A percentile compares a stretch with the other conserved stretches of the same genome.
phyloP scores from a whole-genome alignment of 441 rosid genomes.

The Manihot esculenta region DNA sequence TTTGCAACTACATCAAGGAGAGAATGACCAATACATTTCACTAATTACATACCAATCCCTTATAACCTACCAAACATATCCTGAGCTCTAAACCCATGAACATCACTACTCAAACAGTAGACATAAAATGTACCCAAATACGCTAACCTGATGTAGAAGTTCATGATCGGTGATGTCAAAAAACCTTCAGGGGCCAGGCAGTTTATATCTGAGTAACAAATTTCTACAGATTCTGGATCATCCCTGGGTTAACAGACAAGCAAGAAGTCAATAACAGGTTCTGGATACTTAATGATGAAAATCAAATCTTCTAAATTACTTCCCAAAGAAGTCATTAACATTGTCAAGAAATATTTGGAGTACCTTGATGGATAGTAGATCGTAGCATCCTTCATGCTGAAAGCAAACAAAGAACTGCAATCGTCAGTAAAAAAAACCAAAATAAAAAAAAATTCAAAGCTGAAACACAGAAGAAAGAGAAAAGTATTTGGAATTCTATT shows the following conservation, averaged over 20 bases:
- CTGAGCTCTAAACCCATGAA: not conserved
- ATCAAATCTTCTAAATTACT: conserved; percentile 6
- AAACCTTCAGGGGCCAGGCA: conserved; percentile 66
- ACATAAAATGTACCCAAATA: conserved; percentile 4
- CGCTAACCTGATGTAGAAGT: conserved; percentile 76
- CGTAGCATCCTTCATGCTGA: conserved; percentile 57
- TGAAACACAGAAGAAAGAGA: conserved; percentile 7
- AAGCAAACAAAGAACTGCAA: conserved; percentile 28
- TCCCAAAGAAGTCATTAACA: conserved; percentile 11
- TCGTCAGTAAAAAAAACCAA: conserved; percentile 12
- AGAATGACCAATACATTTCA: not conserved
- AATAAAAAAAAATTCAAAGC: conserved; percentile 17
- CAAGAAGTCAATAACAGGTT: conserved; percentile 20
- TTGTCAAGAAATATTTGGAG: conserved; percentile 12
- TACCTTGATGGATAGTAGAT: conserved; percentile 90
- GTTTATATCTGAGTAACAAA: conserved; percentile 52
- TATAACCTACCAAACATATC: conserved; percentile 7
- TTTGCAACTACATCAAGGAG: not conserved
- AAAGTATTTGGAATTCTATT: conserved; percentile 14
- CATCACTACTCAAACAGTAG: conserved; percentile 6
- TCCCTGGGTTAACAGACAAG: conserved; percentile 47
- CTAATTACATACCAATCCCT: not conserved
- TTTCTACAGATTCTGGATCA: conserved; percentile 66
- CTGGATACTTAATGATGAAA: conserved; percentile 46
- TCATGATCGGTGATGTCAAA: conserved; percentile 81